Evolutionary conservation across 2,329 filamentous ascomycete genomes (phyloP).

Genomic region (Colletotrichum neosansevieriae): DNA sequence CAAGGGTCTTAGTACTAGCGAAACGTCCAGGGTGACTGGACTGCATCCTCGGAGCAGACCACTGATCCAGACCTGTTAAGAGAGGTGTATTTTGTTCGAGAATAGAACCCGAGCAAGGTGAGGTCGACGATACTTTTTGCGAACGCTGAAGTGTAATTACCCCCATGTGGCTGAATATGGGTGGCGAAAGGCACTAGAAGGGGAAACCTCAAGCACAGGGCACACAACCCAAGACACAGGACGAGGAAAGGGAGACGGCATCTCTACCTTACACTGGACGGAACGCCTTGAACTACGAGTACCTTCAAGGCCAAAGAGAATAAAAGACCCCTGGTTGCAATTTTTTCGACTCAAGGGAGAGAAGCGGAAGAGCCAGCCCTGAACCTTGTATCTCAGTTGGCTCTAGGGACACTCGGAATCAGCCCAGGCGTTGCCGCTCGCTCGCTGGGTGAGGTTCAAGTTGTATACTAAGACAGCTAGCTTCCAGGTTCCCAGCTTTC

Average conservation of each 20-base stretch:
- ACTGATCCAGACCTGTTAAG: background rate
- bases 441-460: too few relatives aligned
- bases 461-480: background rate
- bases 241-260: constrained; percentile 6
- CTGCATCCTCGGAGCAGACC: background rate
- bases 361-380: constrained; percentile 1
- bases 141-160: too few relatives aligned
- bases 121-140: too few relatives aligned
- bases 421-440: background rate
- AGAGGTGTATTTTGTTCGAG: constrained; percentile 9
- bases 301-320: background rate
- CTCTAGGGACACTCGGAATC: background rate
- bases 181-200: too few relatives aligned
- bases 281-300: background rate
- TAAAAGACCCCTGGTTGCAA: constrained; percentile 10
- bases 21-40: constrained; percentile 14
- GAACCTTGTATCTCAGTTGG: constrained; percentile 6
- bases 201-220: background rate
- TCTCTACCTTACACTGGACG: background rate
- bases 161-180: too few relatives aligned
- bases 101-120: background rate
- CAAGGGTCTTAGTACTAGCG: constrained; percentile 20
- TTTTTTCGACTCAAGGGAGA: constrained; percentile 15
- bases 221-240: constrained; percentile 1
- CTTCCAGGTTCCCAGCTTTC: background rate